Base-by-base conservation (phyloP, 164 flowering plant species). In the Vitis labrusca region DNA sequence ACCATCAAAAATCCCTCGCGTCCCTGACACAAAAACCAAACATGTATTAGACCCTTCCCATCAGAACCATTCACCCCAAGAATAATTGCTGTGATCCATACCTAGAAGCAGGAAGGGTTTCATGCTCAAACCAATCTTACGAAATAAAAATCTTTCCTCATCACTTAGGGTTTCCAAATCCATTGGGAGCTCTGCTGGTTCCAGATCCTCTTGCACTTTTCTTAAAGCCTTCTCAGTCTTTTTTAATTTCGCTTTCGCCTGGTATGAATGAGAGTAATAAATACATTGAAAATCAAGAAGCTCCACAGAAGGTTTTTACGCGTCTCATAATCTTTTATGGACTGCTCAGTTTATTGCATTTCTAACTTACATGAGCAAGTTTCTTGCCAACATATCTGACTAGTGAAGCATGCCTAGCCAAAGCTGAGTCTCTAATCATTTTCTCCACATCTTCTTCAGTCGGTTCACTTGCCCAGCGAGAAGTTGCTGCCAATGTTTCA, bases 91-190 rank as follows among this genome's bases (percentile, higher is more conserved):
- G 23, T 48, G 30, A 11, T 62, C 56, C 76, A 87, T 88, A 94
- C 99, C 99, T 63, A 95, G 74, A 78, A 78, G 82, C 78, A 93
- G 84, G 78, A 70, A 91, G 0, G 98, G 90, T 68, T 85, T 90
- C 99, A 95, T 93, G 71, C 92, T 91, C 75, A 91, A 76, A 69
- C 99, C 99, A 53, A 93, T 89, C 78, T 84, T 95, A 50, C 97
- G 92, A 65, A 86, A 88, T 71, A 90, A 74, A 77, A 84, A 80
- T 72, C 99, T 89, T 74, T 95, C 99, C 75, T 93, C 98, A 53
- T 91, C 91, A 37, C 78, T 91, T 64, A 93, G 47, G n/a, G 80
- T 90, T 84, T 95, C 99, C 77, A 86, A 75, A 82, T 95, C 98
- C 60, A 78, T 78, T 62, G 98, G 97, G 50, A 90, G 88, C 27